These are phyloP conservation scores for Fusarium oligoseptatum DNA, from an alignment of 2,329 filamentous ascomycete species.

Conservation along the genomic window DNA sequence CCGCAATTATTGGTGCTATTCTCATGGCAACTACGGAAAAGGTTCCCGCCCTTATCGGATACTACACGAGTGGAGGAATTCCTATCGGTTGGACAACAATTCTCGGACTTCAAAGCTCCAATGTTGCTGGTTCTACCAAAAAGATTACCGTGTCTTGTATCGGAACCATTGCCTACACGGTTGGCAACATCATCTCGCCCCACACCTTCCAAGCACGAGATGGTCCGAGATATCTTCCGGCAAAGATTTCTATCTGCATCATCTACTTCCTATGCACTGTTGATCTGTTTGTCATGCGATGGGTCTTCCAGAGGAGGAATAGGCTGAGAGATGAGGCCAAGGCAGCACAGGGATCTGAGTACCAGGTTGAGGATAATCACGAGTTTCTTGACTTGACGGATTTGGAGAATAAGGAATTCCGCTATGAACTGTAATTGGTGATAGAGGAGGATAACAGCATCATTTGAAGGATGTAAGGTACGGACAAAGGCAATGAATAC, in stretches of 20 bases:
- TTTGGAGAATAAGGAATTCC: slow-evolving; percentile 34
- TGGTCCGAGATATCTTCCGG: slow-evolving; percentile 33
- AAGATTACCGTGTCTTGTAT: slow-evolving; percentile 41
- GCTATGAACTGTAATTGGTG: slow-evolving; percentile 16
- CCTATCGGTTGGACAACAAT: slow-evolving; percentile 42
- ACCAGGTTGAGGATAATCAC: slow-evolving; percentile 30
- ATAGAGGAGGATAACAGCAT: background rate
- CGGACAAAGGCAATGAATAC: background rate
- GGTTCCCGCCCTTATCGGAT: slow-evolving; percentile 36
- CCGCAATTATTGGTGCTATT: slow-evolving; percentile 36
- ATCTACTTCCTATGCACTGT: slow-evolving; percentile 39
- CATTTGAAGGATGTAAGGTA: background rate
- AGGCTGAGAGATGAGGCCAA: slow-evolving; percentile 26
- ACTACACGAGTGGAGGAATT: slow-evolving; percentile 37
- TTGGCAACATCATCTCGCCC: slow-evolving; percentile 41
- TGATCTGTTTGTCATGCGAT: slow-evolving; percentile 36
- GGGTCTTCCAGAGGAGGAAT: slow-evolving; percentile 31
- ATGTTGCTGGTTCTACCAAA: slow-evolving; percentile 39
- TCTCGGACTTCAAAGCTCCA: slow-evolving; percentile 37
- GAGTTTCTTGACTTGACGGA: slow-evolving; percentile 39
- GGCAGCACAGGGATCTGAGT: background rate
- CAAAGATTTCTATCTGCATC: slow-evolving; percentile 39
- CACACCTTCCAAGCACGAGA: slow-evolving; percentile 39
- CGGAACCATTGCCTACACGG: slow-evolving; percentile 36
- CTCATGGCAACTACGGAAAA: slow-evolving; percentile 41